Conservation (phyloP, 2,329 filamentous ascomycete genomes). For the Colletotrichum lupini region DNA sequence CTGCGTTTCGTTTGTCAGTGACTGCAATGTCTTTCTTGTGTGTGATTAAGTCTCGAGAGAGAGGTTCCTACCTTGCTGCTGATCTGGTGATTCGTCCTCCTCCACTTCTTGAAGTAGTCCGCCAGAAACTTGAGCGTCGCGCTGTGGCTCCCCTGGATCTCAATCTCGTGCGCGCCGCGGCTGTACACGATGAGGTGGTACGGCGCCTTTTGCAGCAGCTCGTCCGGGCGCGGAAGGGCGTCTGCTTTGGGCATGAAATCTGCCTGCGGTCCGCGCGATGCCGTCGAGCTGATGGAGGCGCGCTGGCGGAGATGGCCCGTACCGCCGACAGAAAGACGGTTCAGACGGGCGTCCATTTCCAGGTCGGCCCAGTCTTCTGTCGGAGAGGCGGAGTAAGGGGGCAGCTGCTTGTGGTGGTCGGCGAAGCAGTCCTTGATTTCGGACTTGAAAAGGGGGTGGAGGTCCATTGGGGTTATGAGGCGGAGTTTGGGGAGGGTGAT, state of each 20-base stretch:
- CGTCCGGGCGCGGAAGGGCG: slow-evolving; percentile 57
- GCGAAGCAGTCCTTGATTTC: slow-evolving; percentile 50
- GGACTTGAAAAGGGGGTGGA: slow-evolving; percentile 49
- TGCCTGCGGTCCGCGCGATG: not conserved
- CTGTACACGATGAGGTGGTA: slow-evolving; percentile 57
- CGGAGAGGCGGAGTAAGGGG: slow-evolving; percentile 13
- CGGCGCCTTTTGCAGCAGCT: slow-evolving; percentile 58
- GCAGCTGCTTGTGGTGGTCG: slow-evolving; percentile 36
- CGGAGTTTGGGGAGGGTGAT: slow-evolving; percentile 49
- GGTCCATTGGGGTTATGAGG: slow-evolving; percentile 45
- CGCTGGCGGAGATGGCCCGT: slow-evolving; percentile 3
- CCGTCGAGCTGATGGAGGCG: not conserved
- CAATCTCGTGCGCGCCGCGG: slow-evolving; percentile 44
- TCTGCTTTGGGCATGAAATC: slow-evolving; percentile 54
- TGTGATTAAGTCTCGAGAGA: not conserved
- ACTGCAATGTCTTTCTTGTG: not conserved
- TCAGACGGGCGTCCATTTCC: slow-evolving; percentile 44
- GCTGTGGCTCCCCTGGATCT: slow-evolving; percentile 60
- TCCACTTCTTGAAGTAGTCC: slow-evolving; percentile 60
- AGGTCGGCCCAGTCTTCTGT: slow-evolving; percentile 57
- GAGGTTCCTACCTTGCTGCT: slow-evolving; percentile 43
- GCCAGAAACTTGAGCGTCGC: slow-evolving; percentile 56
- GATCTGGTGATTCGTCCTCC: slow-evolving; percentile 53
- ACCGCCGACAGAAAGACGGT: slow-evolving; percentile 37
- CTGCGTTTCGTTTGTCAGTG: slow-evolving; percentile 39